Conservation (phyloP, 345 rosid species). For the Toxicodendron radicans region DNA sequence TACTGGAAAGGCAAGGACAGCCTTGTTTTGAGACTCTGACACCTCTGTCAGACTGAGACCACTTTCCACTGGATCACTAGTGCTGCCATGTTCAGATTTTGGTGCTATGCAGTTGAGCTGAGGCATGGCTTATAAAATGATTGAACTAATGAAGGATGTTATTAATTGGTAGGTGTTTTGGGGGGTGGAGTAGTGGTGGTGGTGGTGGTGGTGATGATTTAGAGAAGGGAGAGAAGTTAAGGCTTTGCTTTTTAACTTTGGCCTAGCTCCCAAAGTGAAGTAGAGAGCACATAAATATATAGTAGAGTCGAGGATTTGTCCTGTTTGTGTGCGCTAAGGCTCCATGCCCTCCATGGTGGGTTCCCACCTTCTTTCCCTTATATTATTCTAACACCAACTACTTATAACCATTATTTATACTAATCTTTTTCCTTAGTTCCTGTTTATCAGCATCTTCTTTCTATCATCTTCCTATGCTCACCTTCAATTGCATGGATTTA, state of each 20-base stretch:
- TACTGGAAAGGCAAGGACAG: constrained; percentile 45
- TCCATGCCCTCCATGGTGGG: constrained; percentile 36
- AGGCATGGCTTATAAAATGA: constrained; percentile 36
- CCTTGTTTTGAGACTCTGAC: constrained; percentile 44
- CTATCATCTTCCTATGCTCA: neutral
- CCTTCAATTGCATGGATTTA: constrained; percentile 9
- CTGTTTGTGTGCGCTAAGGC: constrained; percentile 16
- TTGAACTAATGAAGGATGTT: constrained; percentile 11
- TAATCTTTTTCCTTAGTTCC: constrained; percentile 18
- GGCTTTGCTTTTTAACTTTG: constrained; percentile 34
- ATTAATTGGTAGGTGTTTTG: constrained; percentile 4
- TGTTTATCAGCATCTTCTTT: constrained; percentile 15
- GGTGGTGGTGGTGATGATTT: constrained; percentile 5
- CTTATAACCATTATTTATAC: constrained; percentile 18
- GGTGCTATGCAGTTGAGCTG: constrained; percentile 51
- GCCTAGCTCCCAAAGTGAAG: constrained; percentile 53
- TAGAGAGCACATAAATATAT: constrained; percentile 52
- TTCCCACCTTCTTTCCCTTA: constrained; percentile 33
- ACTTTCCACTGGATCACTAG: constrained; percentile 34
- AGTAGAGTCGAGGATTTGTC: constrained; percentile 35
- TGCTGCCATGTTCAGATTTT: constrained; percentile 47
- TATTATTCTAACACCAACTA: constrained; percentile 37
- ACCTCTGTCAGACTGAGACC: constrained; percentile 25
- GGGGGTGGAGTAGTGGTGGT: constrained; percentile 8
- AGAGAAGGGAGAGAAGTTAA: constrained; percentile 32